These are phyloP conservation scores for Calonectria pauciramosa DNA, from an alignment of 2,329 filamentous ascomycete species.

Conservation along the genomic window DNA sequence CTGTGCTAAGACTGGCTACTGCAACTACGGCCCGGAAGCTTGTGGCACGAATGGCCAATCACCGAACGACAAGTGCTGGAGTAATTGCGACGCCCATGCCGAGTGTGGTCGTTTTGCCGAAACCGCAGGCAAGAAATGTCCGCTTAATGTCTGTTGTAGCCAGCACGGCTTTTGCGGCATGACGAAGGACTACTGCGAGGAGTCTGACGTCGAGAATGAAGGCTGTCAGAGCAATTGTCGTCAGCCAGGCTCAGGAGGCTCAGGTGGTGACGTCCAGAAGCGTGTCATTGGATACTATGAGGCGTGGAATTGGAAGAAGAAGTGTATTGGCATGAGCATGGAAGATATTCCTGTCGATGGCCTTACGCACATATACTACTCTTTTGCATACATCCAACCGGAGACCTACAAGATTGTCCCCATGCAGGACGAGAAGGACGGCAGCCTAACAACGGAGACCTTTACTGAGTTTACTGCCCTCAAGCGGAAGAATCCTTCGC, in stretches of 20 bases:
- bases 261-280: neutral
- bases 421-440: neutral
- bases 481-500: neutral
- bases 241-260: neutral
- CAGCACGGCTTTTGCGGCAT: constrained; percentile 3
- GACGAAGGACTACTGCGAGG: constrained; percentile 1
- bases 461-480: constrained; percentile 2
- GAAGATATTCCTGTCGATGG: neutral
- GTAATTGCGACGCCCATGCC: constrained; percentile 26
- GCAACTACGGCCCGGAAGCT: constrained; percentile 10
- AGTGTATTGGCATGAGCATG: constrained; percentile 1
- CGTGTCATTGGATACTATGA: constrained; percentile 13
- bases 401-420: neutral
- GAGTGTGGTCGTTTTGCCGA: constrained; percentile 30
- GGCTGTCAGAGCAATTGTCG: constrained; percentile 3
- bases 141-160: constrained; percentile 28
- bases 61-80: constrained; percentile 6
- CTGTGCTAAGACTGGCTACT: constrained; percentile 9
- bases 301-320: constrained; percentile 9
- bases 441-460: neutral
- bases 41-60: constrained; percentile 14
- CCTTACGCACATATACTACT: constrained; percentile 3
- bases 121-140: constrained; percentile 12
- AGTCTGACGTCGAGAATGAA: neutral
- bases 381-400: neutral